A percentile compares a stretch with the other conserved stretches of the same genome.
phyloP scores from a whole-genome alignment of 306 rosid genomes.

The Medicago truncatula region DNA sequence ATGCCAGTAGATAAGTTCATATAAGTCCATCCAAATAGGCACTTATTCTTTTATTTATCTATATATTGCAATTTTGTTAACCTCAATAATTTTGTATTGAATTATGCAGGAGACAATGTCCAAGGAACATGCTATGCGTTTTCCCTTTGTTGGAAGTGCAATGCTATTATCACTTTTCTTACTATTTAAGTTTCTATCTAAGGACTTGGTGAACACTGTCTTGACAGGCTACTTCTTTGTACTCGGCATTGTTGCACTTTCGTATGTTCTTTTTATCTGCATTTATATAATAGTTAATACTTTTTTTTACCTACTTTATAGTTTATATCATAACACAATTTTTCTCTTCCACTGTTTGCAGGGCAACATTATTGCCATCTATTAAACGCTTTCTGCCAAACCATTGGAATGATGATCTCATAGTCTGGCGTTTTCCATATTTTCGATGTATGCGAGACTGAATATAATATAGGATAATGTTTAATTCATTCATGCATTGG shows the following conservation, averaged over 20 bases:
- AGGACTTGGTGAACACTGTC: conserved; percentile 98
- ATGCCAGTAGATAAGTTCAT: too few relatives aligned
- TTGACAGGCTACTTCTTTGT: conserved; percentile 93
- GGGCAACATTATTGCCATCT: conserved; percentile 91
- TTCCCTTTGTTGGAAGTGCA: conserved; percentile 99
- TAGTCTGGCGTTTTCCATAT: conserved; percentile 85
- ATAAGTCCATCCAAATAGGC: too few relatives aligned
- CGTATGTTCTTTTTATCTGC: conserved; percentile 64
- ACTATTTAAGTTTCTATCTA: conserved; percentile 95
- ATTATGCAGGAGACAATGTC: conserved; percentile 98
- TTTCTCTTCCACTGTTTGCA: conserved; percentile 51
- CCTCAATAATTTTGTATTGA: conserved; percentile 24
- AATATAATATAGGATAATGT: conserved; percentile 13
- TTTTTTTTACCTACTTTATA: neutral
- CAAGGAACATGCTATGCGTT: conserved; percentile 98
- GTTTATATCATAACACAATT: conserved; percentile 31
- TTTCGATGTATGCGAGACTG: conserved; percentile 72
- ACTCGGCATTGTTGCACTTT: conserved; percentile 95
- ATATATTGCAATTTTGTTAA: neutral
- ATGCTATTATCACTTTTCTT: conserved; percentile 93
- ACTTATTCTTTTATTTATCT: neutral
- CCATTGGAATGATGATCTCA: conserved; percentile 72
- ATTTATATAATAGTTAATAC: neutral
- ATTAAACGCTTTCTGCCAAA: conserved; percentile 80
- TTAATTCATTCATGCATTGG: conserved; percentile 19